Conservation (phyloP, 106 monocot species). For the Gastrodia elata region DNA sequence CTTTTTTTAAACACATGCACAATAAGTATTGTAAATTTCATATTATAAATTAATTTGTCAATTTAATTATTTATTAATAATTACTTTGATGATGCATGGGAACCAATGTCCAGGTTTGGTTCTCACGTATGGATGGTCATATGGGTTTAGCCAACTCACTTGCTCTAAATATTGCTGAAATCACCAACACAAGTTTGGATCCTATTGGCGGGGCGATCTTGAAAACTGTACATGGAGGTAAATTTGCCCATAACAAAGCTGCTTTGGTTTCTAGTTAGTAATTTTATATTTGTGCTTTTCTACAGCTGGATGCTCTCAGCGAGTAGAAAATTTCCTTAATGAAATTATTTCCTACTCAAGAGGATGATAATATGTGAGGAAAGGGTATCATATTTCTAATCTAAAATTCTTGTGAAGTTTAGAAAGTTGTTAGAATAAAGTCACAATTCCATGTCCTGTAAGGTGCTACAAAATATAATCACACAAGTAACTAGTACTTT, state of each 20-base stretch:
- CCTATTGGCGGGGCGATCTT: conserved; percentile 77
- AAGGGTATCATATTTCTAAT: too few species aligned
- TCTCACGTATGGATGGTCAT: conserved; percentile 93
- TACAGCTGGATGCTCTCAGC: neutral
- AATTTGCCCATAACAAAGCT: neutral
- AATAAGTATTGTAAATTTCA: too few species aligned
- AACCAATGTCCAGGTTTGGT: conserved; percentile 55
- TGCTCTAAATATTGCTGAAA: conserved; percentile 64
- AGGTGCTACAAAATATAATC: too few species aligned
- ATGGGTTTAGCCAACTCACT: conserved; percentile 87
- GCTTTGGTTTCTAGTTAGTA: neutral
- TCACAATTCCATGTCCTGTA: too few species aligned
- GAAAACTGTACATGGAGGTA: conserved; percentile 56
- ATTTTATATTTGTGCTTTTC: neutral
- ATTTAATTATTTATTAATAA: neutral
- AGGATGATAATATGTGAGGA: too few species aligned
- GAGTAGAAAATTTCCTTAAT: neutral
- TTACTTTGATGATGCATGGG: neutral
- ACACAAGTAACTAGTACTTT: too few species aligned
- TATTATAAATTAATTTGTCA: too few species aligned
- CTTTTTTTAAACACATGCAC: too few species aligned
- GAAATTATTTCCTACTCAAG: neutral
- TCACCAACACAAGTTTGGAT: conserved; percentile 45
- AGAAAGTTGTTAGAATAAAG: too few species aligned
- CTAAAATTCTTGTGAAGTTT: too few species aligned